Evolutionary conservation across 2,329 filamentous ascomycete species (phyloP).

Genomic region (Penicillium brasilianum): DNA sequence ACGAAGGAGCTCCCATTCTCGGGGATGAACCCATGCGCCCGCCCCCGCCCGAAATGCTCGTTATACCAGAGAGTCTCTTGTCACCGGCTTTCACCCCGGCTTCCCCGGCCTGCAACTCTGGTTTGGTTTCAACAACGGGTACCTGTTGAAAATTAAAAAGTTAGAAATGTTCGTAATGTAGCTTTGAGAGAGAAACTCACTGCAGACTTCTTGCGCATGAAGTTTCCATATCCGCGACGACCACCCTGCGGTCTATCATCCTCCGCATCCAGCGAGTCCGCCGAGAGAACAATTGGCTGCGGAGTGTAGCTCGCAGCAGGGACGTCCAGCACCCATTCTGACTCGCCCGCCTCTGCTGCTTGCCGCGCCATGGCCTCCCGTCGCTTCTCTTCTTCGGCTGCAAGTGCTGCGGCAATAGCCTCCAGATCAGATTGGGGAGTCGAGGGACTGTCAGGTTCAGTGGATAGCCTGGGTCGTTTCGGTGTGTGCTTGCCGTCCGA

Average conservation of each 20-base stretch:
- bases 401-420: constrained; percentile 47
- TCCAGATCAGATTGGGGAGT: constrained; percentile 44
- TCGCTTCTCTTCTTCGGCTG: constrained; percentile 49
- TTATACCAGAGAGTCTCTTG: constrained; percentile 29
- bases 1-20: constrained; percentile 3
- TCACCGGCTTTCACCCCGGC: constrained; percentile 9
- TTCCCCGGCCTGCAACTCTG: constrained; percentile 19
- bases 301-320: constrained; percentile 26
- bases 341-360: constrained; percentile 51
- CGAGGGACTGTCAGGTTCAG: constrained; percentile 23
- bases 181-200: constrained; percentile 26
- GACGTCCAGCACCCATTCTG: constrained; percentile 50
- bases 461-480: constrained; percentile 45
- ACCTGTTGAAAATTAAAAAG: constrained; percentile 6
- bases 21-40: constrained; percentile 12
- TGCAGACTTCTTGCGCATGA: constrained; percentile 40
- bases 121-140: background rate
- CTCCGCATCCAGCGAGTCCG: constrained; percentile 42
- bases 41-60: constrained; percentile 42
- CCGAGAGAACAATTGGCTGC: constrained; percentile 39
- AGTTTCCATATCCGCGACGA: constrained; percentile 46
- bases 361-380: constrained; percentile 46
- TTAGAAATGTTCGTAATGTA: constrained; percentile 6
- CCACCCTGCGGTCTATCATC: constrained; percentile 40
- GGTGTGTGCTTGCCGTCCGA: constrained; percentile 49